phyloP scores from a whole-genome alignment of 306 rosid species.

The Casuarina glauca region DNA sequence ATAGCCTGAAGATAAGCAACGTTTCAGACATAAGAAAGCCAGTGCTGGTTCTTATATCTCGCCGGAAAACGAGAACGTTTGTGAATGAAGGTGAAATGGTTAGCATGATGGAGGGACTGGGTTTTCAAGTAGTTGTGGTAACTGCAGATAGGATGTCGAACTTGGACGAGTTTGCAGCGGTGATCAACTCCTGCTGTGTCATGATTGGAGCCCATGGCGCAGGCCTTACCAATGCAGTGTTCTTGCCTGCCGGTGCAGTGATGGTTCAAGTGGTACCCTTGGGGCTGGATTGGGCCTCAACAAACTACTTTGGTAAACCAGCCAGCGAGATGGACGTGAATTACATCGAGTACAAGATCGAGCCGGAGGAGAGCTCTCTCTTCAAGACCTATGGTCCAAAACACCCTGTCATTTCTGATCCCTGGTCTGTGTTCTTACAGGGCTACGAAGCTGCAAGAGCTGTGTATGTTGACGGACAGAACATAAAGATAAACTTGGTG shows the following conservation, averaged over 20 bases:
- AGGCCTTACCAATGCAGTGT: slow-evolving; percentile 34
- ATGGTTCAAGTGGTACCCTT: slow-evolving; percentile 43
- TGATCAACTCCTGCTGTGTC: slow-evolving; percentile 31
- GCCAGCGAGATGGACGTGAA: slow-evolving; percentile 24
- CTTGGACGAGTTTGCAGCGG: slow-evolving; percentile 22
- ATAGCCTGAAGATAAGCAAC: slow-evolving; percentile 12
- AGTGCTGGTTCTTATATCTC: slow-evolving; percentile 31
- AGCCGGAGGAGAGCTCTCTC: slow-evolving; percentile 32
- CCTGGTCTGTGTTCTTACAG: slow-evolving; percentile 23
- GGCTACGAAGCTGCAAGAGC: slow-evolving; percentile 36
- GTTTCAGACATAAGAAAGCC: slow-evolving; percentile 16
- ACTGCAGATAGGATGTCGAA: slow-evolving; percentile 22
- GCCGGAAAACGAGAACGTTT: slow-evolving; percentile 28
- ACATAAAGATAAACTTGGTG: slow-evolving; percentile 24
- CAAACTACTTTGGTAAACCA: slow-evolving; percentile 10
- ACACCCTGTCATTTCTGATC: slow-evolving; percentile 33
- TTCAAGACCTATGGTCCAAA: slow-evolving; percentile 21
- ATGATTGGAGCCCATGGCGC: slow-evolving; percentile 44
- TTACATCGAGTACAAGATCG: slow-evolving; percentile 39
- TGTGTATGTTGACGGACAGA: slow-evolving; percentile 33
- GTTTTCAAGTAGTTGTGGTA: slow-evolving; percentile 28
- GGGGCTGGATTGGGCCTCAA: slow-evolving; percentile 41
- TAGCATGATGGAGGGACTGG: slow-evolving; percentile 31
- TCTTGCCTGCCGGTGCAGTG: slow-evolving; percentile 34
- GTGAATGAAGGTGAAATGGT: slow-evolving; percentile 34